Evolutionary conservation across 805 yeast genomes (phyloP).

Genomic region (Yamadazyma tumulicola): DNA sequence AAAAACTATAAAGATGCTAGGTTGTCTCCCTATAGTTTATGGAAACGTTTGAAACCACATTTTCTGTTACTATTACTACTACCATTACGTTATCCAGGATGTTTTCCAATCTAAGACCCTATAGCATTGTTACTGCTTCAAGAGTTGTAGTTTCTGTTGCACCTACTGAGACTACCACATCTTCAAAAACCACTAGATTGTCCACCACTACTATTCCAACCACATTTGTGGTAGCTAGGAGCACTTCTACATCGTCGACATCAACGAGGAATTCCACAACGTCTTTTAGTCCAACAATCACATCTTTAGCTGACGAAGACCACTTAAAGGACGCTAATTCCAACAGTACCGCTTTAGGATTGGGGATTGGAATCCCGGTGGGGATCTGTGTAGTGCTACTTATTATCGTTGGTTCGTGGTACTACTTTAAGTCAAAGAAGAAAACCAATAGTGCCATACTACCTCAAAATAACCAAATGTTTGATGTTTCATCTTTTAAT

Average conservation of each 20-base stretch:
- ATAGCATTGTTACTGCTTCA: constrained; percentile 5
- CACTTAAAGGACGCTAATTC: too few relatives aligned
- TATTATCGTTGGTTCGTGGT: constrained; percentile 18
- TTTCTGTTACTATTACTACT: constrained; percentile 9
- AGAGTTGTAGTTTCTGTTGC: constrained; percentile 3
- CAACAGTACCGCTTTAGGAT: constrained; percentile 17
- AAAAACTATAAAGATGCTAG: constrained; percentile 3
- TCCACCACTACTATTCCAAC: constrained; percentile 2
- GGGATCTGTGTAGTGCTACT: constrained; percentile 24
- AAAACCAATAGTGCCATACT: constrained; percentile 12
- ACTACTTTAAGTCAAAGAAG: constrained; percentile 16
- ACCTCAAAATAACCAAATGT: constrained; percentile 9
- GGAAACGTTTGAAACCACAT: constrained; percentile 7
- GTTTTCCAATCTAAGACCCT: constrained; percentile 5
- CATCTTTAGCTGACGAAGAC: too few relatives aligned
- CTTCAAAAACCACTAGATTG: too few relatives aligned
- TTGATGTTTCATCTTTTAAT: constrained; percentile 6
- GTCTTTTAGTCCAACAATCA: not conserved
- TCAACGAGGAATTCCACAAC: not conserved
- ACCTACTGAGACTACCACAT: too few relatives aligned
- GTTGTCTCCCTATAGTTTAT: not conserved
- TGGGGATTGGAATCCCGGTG: constrained; percentile 31
- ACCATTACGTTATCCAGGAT: constrained; percentile 7
- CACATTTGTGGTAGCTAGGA: constrained; percentile 1
- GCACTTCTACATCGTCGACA: not conserved